A percentile compares a stretch with the other conserved stretches of the same genome.
phyloP scores from a whole-genome alignment of 164 flowering plant species.

The Vitis rotundifolia region DNA sequence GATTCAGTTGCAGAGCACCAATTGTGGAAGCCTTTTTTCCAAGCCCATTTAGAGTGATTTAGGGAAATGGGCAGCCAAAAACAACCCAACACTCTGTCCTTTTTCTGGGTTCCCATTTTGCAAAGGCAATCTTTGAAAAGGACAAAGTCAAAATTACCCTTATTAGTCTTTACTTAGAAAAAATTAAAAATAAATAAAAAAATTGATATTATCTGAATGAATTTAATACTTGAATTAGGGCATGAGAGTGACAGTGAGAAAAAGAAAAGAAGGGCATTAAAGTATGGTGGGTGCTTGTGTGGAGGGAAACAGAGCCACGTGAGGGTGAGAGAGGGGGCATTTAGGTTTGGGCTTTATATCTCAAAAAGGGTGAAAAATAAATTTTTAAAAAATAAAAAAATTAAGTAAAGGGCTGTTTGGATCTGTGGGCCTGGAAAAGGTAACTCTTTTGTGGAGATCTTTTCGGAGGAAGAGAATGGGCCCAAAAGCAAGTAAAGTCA shows the following conservation, averaged over 20 bases:
- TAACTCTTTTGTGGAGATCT: neutral
- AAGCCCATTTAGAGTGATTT: no score
- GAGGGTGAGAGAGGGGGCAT: neutral
- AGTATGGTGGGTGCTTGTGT: conserved; percentile 17
- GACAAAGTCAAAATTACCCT: neutral
- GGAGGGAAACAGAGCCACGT: conserved; percentile 38
- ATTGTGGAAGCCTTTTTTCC: no score
- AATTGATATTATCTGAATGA: neutral
- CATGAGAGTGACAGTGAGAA: neutral
- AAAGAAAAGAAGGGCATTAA: conserved; percentile 2
- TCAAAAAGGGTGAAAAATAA: neutral
- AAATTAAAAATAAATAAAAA: neutral
- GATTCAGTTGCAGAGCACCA: no score
- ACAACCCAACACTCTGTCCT: neutral
- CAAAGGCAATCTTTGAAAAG: neutral
- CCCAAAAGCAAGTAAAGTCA: neutral
- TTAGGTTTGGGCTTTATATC: no score
- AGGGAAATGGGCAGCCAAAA: neutral
- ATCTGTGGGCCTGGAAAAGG: neutral
- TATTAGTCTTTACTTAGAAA: neutral
- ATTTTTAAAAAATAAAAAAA: no score
- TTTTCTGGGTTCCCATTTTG: neutral
- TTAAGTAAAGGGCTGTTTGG: neutral
- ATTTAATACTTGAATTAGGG: neutral
- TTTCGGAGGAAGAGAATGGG: neutral